Conservation (phyloP, 805 yeast species). For the Ogataea methanolica region DNA sequence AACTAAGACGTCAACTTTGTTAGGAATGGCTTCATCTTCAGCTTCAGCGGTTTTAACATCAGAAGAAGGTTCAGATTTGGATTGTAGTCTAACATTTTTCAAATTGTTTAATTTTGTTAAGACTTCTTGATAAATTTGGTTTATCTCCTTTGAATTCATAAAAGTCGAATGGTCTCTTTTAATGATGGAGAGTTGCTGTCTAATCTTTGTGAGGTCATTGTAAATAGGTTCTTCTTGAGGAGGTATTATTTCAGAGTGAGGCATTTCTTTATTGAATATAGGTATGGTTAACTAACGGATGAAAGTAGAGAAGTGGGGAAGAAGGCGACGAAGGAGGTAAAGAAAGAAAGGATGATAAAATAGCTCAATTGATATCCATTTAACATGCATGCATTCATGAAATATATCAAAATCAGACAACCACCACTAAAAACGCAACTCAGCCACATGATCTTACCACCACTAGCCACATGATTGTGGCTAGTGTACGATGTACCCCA, state of each 20-base stretch:
- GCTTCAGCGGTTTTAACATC: slow-evolving; percentile 27
- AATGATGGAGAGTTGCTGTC: slow-evolving; percentile 39
- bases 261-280: slow-evolving; percentile 7
- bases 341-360: not conserved
- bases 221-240: slow-evolving; percentile 30
- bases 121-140: slow-evolving; percentile 53
- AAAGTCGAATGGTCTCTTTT: slow-evolving; percentile 64
- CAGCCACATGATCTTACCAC: too few relatives aligned
- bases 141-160: slow-evolving; percentile 66
- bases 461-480: too few relatives aligned
- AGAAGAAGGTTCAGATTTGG: too few relatives aligned
- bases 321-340: not conserved
- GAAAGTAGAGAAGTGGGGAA: not conserved
- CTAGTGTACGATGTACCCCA: too few relatives aligned
- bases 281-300: not conserved
- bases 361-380: not conserved
- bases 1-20: slow-evolving; percentile 62
- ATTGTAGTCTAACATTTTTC: slow-evolving; percentile 38
- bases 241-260: slow-evolving; percentile 28
- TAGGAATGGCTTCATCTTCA: slow-evolving; percentile 27
- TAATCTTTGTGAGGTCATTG: slow-evolving; percentile 36
- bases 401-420: too few relatives aligned
- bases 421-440: too few relatives aligned
- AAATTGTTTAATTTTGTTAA: slow-evolving; percentile 49
- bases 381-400: too few relatives aligned